Percentiles rank a stretch among this genome's conserved stretches.
These are phyloP conservation scores for Apiotrichum laibachii DNA, from an alignment of 1,284 basidiomycete species.

Conservation along the genomic window DNA sequence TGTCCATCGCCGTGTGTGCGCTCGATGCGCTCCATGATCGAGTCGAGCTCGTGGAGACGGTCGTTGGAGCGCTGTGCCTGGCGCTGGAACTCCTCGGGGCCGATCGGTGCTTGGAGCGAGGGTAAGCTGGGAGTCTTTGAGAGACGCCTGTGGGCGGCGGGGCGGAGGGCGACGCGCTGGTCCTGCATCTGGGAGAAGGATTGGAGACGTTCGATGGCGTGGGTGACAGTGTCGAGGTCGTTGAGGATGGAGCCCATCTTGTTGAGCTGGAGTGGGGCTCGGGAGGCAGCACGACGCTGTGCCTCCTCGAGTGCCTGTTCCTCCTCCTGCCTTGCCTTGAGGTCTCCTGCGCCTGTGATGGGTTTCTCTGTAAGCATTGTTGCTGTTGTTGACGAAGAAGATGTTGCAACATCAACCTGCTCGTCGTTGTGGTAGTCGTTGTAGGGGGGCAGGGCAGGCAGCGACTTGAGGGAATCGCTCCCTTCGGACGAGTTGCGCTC, in stretches of 20 bases:
- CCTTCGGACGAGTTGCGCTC: slow-evolving; percentile 12
- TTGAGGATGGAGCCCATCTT: slow-evolving; percentile 12
- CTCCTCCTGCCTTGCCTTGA: background rate
- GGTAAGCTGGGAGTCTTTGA: background rate
- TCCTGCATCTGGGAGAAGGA: slow-evolving; percentile 74
- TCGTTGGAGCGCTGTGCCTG: slow-evolving; percentile 7
- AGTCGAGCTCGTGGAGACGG: slow-evolving; percentile 39
- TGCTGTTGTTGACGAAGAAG: background rate
- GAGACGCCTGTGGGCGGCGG: background rate
- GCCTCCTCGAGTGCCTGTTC: slow-evolving; percentile 3
- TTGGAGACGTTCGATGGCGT: slow-evolving; percentile 82
- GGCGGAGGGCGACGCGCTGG: slow-evolving; percentile 76
- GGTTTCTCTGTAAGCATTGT: background rate
- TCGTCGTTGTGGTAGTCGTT: slow-evolving; percentile 9
- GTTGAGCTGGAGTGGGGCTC: background rate
- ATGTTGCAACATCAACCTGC: background rate
- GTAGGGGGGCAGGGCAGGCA: slow-evolving; percentile 8
- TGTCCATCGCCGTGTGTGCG: slow-evolving; percentile 5
- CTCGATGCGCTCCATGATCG: slow-evolving; percentile 42
- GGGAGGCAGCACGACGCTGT: background rate
- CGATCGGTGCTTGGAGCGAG: background rate
- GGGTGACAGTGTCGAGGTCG: slow-evolving; percentile 76
- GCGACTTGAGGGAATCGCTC: slow-evolving; percentile 3
- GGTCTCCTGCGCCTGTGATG: slow-evolving; percentile 1
- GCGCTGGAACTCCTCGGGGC: background rate